Percentiles rank a stretch among this genome's conserved stretches.
Conservation (phyloP, 345 rosid genomes). For the Cardiospermum halicacabum region DNA sequence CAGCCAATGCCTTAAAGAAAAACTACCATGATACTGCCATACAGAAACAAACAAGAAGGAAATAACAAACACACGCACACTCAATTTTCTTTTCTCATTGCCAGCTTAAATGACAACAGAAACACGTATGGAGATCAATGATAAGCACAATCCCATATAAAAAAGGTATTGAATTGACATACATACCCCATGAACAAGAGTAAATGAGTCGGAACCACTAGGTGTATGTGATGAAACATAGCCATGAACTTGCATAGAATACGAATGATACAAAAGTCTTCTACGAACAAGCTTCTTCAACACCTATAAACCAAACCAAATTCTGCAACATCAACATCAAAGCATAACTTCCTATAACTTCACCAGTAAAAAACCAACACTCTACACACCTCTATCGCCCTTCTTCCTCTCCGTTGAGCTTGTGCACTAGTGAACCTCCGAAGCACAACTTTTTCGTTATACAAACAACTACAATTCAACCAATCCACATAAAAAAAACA, state of each 20-base stretch:
- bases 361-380: not conserved
- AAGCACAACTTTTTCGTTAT: conserved; percentile 78
- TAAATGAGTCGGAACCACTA: conserved; percentile 45
- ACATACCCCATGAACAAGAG: conserved; percentile 81
- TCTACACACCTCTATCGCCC: conserved; percentile 74
- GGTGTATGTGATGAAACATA: conserved; percentile 41
- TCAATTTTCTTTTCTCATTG: not conserved
- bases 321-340: not conserved
- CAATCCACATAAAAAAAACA: conserved; percentile 14
- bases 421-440: conserved; percentile 59
- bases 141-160: not conserved
- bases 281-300: conserved; percentile 76
- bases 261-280: conserved; percentile 79
- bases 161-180: conserved; percentile 16
- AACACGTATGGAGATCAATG: not conserved
- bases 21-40: conserved; percentile 88
- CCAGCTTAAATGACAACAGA: not conserved
- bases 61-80: not conserved
- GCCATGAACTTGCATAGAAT: conserved; percentile 96
- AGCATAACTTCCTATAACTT: not conserved
- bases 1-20: conserved; percentile 93
- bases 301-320: conserved; percentile 44
- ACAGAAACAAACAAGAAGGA: not conserved
- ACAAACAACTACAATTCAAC: conserved; percentile 65
- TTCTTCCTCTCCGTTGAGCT: conserved; percentile 84